Evolutionary conservation across 1,284 basidiomycete species (phyloP), one percentile per base, ranked within the genome.

Genomic region (Heliocybe sulcata): DNA sequence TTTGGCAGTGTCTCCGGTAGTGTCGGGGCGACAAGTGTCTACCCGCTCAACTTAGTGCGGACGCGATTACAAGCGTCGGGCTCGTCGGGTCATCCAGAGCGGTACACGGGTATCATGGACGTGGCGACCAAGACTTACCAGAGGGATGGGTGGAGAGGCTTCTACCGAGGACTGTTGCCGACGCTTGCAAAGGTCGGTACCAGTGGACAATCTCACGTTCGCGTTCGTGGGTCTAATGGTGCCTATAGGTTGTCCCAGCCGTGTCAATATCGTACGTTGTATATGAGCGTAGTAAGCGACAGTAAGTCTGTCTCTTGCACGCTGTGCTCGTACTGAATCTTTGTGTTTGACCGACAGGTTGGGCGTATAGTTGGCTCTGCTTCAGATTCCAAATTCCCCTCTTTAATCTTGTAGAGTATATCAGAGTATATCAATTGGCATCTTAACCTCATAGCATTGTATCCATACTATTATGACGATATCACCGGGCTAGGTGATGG

Each of bases 51-150:
- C 71, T 80, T 99, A 35, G 87, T 99, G 20, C 83, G 96, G 26
- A 99, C 97, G 10, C 84, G 96, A 51, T 69, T 99, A 56, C 97
- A 99, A 72, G 97, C 97, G 1, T 94, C 94, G 0, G 97, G 97
- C 1, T 95, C 92, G 0, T 83, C 90, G 0, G 92, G 94, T 0
- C 94, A 98, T 67, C 94, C 94, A 1, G 87, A 94, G 60, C 77
- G 74, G 16, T 99, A 99, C 70, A 83, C 80, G 2, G 94, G 95
- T 23, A 87, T 96, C 57, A 72, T 80, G 70, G 97, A 99, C 67
- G 97, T 98, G 4, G 80, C 82, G 4, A 69, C 76, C 47, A 88
- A 87, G 67, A 98, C 96, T 20, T 90, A 90, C 69, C 75, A 79
- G 51, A 80, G 82, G 20, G 96, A 98, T 67, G 96, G 96, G 0